Conservation (phyloP, 1,284 basidiomycete genomes). For the Thecaphora thlaspeos region DNA sequence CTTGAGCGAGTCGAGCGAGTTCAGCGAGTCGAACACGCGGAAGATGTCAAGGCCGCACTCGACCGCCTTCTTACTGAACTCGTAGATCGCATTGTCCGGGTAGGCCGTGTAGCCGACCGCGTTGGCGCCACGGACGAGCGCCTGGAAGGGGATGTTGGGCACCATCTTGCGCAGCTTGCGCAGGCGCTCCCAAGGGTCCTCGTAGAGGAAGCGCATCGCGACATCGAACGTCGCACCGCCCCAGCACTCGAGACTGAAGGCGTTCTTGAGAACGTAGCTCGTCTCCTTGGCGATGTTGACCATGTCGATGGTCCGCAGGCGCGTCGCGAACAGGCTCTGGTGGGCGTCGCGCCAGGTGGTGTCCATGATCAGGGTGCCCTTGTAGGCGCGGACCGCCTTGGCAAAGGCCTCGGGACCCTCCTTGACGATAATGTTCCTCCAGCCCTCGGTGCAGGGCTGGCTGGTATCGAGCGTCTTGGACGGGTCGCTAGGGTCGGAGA, state of each 20-base stretch:
- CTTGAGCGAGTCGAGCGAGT: conserved; percentile 54
- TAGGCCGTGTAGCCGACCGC: conserved; percentile 99
- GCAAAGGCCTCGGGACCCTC: conserved; percentile 98
- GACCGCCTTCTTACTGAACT: conserved; percentile 75
- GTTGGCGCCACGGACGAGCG: conserved; percentile 96
- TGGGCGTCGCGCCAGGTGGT: conserved; percentile 99
- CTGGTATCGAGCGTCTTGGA: conserved; percentile 74
- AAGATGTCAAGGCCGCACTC: conserved; percentile 99
- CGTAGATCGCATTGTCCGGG: conserved; percentile 99
- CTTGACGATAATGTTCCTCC: conserved; percentile 98
- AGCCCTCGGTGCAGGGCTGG: conserved; percentile 81
- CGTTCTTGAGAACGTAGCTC: conserved; percentile 79
- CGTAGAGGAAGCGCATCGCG: conserved; percentile 98
- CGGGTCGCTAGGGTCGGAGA: conserved; percentile 76
- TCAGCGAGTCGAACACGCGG: conserved; percentile 96
- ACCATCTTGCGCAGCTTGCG: conserved; percentile 91
- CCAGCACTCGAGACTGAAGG: conserved; percentile 98
- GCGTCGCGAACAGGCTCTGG: conserved; percentile 94
- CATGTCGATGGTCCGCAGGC: conserved; percentile 95
- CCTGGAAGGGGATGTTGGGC: conserved; percentile 98
- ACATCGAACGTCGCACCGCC: conserved; percentile 99
- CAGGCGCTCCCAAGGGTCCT: conserved; percentile 98
- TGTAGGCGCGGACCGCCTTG: conserved; percentile 94
- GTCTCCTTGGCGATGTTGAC: conserved; percentile 99
- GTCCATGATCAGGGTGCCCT: conserved; percentile 69